phyloP scores from a whole-genome alignment of 2,329 filamentous ascomycete genomes.

The Diaporthe sp. region DNA sequence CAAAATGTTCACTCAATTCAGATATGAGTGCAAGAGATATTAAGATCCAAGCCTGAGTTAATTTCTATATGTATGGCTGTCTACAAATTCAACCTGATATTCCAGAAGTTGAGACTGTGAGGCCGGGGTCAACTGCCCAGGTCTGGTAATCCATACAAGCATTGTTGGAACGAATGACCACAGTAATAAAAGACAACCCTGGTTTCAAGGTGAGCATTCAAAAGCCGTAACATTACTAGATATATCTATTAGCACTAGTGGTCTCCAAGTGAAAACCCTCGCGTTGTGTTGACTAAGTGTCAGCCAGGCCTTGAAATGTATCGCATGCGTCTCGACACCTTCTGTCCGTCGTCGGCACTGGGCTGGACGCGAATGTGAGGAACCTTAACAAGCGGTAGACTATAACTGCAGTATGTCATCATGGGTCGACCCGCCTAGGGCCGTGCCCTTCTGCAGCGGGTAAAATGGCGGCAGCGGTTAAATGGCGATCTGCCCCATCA shows the following conservation, averaged over 20 bases:
- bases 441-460: slow-evolving; percentile 13
- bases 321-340: no score
- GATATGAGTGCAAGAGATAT: not conserved
- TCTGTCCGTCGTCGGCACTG: not conserved
- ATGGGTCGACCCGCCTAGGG: not conserved
- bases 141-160: not conserved
- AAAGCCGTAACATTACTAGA: not conserved
- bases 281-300: no score
- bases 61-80: not conserved
- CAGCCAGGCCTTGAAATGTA: no score
- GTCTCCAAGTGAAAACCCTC: not conserved
- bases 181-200: not conserved
- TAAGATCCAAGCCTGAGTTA: not conserved
- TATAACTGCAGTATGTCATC: not conserved
- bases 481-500: slow-evolving; percentile 20
- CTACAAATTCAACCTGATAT: not conserved
- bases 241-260: no score
- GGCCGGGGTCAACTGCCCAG: not conserved
- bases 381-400: not conserved
- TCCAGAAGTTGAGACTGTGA: not conserved
- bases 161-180: not conserved
- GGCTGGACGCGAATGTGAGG: not conserved
- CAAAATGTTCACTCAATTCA: not conserved
- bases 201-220: not conserved
- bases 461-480: slow-evolving; percentile 32